Evolutionary conservation across 345 rosid genomes (phyloP), one percentile per base, ranked within the genome.

Genomic region (Acer negundo): DNA sequence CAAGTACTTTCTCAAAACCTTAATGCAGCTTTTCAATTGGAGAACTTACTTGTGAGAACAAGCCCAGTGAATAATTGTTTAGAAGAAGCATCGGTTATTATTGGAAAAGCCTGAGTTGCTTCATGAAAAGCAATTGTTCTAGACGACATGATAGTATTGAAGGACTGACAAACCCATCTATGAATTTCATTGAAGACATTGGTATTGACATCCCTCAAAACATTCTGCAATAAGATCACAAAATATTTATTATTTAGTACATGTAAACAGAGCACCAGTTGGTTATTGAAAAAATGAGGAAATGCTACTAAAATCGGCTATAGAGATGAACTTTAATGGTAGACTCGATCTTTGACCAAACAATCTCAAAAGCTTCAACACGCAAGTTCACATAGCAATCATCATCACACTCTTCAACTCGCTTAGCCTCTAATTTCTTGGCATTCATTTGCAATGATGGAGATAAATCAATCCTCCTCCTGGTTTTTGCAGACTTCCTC

Each of bases 41-140:
- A 73, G 22, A 82, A 88, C 98, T 92, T 85, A 96, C 99, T 91
- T 59, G 98, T 94, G 72, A 87, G 88, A 75, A 94, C 90, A 70
- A 96, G 77, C 44, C 92, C 97, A 22, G 97, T 89, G 69, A 82
- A 88, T 73, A 96, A 65, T 73, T 88, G 90, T 84, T 85, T 92
- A 47, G 93, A 89, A 75, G 86, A 78, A 69, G 92, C 86, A 78
- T 88, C 87, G 47, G 82, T 79, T 55, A 91, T 79, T 78, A 89
- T 49, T 12, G 98, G 97, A 77, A 86, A 89, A 75, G 93, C 79
- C 22, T 76, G 85, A 42, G 91, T 84, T 73, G 92, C 88, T 86
- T 94, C 93, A 28, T 66, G 69, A 44, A 84, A 85, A 3, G 67
- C 77, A 26, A 84, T 77, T 20, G 76, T 76, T 64, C 85, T 90